These are phyloP conservation scores for Xylaria sp. DNA, from an alignment of 2,329 filamentous ascomycete species.

Conservation along the genomic window DNA sequence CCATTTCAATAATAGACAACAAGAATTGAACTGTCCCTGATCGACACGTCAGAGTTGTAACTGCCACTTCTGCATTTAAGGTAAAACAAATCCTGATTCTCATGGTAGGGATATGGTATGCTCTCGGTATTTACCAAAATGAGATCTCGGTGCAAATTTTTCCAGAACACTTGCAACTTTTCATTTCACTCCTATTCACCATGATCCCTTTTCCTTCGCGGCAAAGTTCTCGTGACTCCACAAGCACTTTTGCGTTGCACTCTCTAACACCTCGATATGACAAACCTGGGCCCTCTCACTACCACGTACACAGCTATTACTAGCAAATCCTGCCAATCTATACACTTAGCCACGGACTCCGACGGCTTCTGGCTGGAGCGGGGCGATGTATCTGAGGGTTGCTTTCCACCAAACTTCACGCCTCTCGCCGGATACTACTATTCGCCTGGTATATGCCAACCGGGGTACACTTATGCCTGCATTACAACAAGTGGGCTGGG, in stretches of 20 bases:
- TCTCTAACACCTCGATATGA: background rate
- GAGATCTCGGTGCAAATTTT: background rate
- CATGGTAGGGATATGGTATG: background rate
- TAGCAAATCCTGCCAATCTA: background rate
- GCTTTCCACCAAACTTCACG: conserved; percentile 15
- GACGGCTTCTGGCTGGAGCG: conserved; percentile 19
- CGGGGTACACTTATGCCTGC: conserved; percentile 35
- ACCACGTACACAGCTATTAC: conserved; percentile 11
- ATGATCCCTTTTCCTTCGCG: too few relatives aligned
- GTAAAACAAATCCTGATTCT: background rate
- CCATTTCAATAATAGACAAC: background rate
- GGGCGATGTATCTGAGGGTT: background rate
- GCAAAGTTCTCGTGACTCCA: background rate
- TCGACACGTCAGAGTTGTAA: background rate
- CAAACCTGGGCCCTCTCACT: conserved; percentile 15
- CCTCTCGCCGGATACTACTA: conserved; percentile 13
- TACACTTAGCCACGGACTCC: conserved; percentile 12
- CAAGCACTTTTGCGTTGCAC: background rate
- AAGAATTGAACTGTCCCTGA: background rate
- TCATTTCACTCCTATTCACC: background rate
- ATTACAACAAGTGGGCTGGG: conserved; percentile 18
- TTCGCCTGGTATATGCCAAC: conserved; percentile 22
- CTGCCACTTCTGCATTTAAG: background rate
- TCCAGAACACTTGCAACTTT: background rate
- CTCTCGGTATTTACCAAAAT: background rate